These are phyloP conservation scores for Candida freyschussii DNA, from an alignment of 1,139 yeast species.

Conservation along the genomic window DNA sequence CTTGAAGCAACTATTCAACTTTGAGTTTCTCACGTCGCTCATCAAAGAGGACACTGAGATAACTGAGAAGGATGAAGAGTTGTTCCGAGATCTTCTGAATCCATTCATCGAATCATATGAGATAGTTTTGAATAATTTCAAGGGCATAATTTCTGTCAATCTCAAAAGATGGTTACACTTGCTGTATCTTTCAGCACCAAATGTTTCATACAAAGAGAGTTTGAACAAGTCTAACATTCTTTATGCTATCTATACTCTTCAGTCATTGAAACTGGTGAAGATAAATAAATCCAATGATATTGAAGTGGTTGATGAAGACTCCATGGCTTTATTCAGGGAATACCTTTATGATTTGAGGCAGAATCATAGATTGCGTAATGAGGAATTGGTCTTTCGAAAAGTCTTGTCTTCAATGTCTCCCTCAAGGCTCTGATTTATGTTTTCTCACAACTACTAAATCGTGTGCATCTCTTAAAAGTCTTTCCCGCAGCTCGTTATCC, in stretches of 20 bases:
- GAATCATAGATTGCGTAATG: conserved; percentile 3
- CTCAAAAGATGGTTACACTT: conserved; percentile 21
- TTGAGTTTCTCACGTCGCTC: conserved; percentile 16
- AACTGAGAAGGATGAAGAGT: conserved; percentile 1
- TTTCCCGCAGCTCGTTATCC: conserved; percentile 32
- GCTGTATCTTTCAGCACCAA: conserved; percentile 15
- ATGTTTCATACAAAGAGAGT: conserved; percentile 16
- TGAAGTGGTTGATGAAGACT: conserved; percentile 12
- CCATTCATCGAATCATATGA: conserved; percentile 24
- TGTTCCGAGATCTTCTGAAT: conserved; percentile 14
- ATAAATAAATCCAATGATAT: conserved; percentile 13
- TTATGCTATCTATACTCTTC: conserved; percentile 19
- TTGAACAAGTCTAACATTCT: conserved; percentile 21
- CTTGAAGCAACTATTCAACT: conserved; percentile 15
- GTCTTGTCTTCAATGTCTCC: conserved; percentile 2
- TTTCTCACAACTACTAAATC: conserved; percentile 8
- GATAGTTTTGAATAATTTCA: conserved; percentile 14
- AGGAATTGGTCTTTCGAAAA: conserved; percentile 4
- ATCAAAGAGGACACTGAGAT: conserved; percentile 8
- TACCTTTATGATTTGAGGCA: conserved; percentile 12
- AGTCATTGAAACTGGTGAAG: conserved; percentile 14
- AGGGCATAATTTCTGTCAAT: conserved; percentile 12
- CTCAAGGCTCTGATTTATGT: conserved; percentile 2
- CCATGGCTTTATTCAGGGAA: conserved; percentile 6
- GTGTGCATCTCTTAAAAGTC: conserved; percentile 22